Conservation (phyloP, 192 early-diverging fungal species). For the Podila verticillata region DNA sequence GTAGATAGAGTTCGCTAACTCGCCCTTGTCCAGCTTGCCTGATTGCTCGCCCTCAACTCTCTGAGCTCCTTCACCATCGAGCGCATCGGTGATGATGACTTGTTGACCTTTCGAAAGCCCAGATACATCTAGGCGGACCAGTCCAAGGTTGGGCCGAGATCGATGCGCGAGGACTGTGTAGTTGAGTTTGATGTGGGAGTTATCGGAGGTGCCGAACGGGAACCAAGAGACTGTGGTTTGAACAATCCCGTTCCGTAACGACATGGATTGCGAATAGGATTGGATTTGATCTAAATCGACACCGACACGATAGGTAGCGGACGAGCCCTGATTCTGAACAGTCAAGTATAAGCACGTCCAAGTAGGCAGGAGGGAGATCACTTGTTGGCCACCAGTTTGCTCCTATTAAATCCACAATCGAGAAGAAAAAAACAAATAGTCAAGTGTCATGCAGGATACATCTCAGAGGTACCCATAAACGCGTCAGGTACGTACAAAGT, state of each 20-base stretch:
- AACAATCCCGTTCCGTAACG: constrained; percentile 43
- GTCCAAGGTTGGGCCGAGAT: constrained; percentile 37
- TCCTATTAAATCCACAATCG: constrained; percentile 3
- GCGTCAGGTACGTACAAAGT: constrained; percentile 37
- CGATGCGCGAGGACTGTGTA: constrained; percentile 51
- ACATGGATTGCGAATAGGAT: constrained; percentile 39
- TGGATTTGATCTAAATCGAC: constrained; percentile 29
- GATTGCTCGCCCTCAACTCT: constrained; percentile 36
- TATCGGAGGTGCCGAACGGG: constrained; percentile 21
- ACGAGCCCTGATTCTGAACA: constrained; percentile 9
- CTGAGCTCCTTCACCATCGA: constrained; percentile 46
- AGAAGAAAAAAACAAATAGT: neutral
- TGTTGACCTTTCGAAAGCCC: constrained; percentile 32
- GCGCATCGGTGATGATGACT: constrained; percentile 43
- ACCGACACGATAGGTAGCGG: constrained; percentile 42
- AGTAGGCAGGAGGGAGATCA: constrained; percentile 43
- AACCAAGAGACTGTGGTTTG: constrained; percentile 32
- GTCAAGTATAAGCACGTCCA: constrained; percentile 40
- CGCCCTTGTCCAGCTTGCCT: constrained; percentile 20
- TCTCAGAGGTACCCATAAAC: neutral
- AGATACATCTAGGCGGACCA: constrained; percentile 43
- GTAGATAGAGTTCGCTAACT: constrained; percentile 35
- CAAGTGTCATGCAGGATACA: neutral
- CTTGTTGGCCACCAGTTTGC: constrained; percentile 50
- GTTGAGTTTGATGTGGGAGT: constrained; percentile 13